Base-by-base conservation (phyloP, 176 grass and related monocot genomes). In the Raddia guianensis region DNA sequence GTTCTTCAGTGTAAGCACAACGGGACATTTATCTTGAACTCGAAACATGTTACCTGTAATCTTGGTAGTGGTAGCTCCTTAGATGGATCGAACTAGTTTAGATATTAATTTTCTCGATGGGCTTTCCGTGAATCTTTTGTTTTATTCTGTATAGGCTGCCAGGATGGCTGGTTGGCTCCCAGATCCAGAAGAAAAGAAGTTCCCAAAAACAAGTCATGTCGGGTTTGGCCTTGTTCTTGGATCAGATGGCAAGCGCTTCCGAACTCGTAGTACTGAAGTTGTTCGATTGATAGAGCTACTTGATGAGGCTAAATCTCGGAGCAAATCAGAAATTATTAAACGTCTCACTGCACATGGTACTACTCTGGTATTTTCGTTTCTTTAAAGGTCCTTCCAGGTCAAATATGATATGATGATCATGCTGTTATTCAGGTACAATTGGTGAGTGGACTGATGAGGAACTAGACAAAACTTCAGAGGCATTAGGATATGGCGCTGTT, bases 181-280 rank as follows among this genome's bases (percentile, higher is more conserved):
- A 70, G 81, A 86, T 34, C 19, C 77, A 27, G 74, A 89, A 18
- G 84, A 91, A 84, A 93, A 91, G 59, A 88, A 73, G 63, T 93
- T 86, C 59, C 95, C 95, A 18, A 93, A 87, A 92, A 80, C 86
- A 20, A 95, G 10, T 66, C 92, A 95, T 87, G 95, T 98, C 79
- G 92, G 92, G 68, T 95, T 98, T 74, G 95, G 95, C 13, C 89
- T 98, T 74, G 95, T 98, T 87, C 91, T 98, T 90, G 96, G 96
- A 59, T 78, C 86, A 84, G 96, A 98, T 76, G 90, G 96, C 69
- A 95, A 98, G 68, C 90, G 90, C 2, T 95, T 98, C 84, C 87
- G 86, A 45, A 98, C 96, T 71, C 92, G 90, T 20, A 98, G 92
- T 74, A 88, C 88, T 44, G 88, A 93, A 59, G 96, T 95, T 79